Conservation (phyloP, 257 asterid genomes). For the Fraxinus pennsylvanica region DNA sequence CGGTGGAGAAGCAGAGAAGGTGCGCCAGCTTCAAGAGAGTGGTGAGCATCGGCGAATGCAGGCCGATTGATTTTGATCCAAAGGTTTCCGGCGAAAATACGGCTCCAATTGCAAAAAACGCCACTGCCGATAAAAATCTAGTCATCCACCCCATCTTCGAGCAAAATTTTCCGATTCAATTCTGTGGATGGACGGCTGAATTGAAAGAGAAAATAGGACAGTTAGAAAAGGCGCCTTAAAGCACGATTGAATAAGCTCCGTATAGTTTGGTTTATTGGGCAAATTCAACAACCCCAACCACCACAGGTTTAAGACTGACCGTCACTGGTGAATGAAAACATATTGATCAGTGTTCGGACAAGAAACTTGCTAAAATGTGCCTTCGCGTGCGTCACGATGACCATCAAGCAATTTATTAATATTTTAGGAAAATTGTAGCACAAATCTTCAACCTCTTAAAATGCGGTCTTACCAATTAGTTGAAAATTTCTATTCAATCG, state of each 20-base stretch:
- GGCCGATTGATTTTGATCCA: conserved; percentile 69
- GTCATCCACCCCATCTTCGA: conserved; percentile 78
- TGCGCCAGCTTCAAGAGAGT: conserved; percentile 71
- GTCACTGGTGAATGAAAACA: too few relatives aligned
- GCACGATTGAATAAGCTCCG: not conserved
- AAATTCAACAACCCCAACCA: too few relatives aligned
- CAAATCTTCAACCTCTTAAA: too few relatives aligned
- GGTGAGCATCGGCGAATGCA: conserved; percentile 46
- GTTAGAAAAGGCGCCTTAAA: not conserved
- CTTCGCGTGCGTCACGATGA: too few relatives aligned
- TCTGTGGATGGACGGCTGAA: not conserved
- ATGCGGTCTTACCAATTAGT: too few relatives aligned
- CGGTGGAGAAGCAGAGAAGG: conserved; percentile 89
- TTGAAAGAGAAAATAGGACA: not conserved
- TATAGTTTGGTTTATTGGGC: too few relatives aligned
- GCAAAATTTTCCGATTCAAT: not conserved
- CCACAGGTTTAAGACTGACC: too few relatives aligned
- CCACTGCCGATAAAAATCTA: conserved; percentile 68
- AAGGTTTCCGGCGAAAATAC: conserved; percentile 84
- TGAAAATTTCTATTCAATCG: too few relatives aligned
- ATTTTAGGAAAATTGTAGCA: too few relatives aligned
- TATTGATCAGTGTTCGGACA: too few relatives aligned
- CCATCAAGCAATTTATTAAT: too few relatives aligned
- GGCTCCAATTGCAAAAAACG: conserved; percentile 78
- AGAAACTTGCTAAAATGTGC: too few relatives aligned